Percentiles rank a stretch among this genome's conserved stretches.
These are phyloP conservation scores for Verticillium longisporum DNA, from an alignment of 2,329 filamentous ascomycete species.

Conservation along the genomic window DNA sequence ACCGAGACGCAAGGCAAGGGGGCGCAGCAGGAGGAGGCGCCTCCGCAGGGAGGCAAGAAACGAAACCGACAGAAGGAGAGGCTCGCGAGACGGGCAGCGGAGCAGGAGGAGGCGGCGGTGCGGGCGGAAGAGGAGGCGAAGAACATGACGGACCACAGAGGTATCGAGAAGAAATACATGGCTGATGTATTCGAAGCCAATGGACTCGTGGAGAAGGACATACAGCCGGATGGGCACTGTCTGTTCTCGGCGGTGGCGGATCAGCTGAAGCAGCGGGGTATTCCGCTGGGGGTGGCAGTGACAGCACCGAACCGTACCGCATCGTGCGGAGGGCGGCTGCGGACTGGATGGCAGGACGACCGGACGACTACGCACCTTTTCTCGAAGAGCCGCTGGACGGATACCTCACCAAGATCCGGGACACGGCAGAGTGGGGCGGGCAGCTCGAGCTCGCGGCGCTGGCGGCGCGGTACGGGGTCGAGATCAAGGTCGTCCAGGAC, in stretches of 20 bases:
- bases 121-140: constrained; percentile 71
- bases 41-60: constrained; percentile 49
- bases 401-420: constrained; percentile 70
- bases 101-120: constrained; percentile 62
- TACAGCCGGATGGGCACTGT: constrained; percentile 89
- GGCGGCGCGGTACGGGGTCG: constrained; percentile 70
- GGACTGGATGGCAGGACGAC: constrained; percentile 65
- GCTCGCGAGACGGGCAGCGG: constrained; percentile 80
- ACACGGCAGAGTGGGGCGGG: constrained; percentile 94
- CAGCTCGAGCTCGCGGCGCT: constrained; percentile 85
- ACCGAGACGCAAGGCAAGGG: constrained; percentile 3
- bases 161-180: constrained; percentile 66
- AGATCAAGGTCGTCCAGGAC: constrained; percentile 81
- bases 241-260: constrained; percentile 88
- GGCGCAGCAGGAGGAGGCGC: constrained; percentile 13
- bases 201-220: constrained; percentile 66
- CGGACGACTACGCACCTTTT: constrained; percentile 80
- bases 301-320: constrained; percentile 48
- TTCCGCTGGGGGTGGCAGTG: constrained; percentile 28
- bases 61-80: constrained; percentile 88
- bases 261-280: constrained; percentile 55
- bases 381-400: constrained; percentile 70
- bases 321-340: constrained; percentile 65
- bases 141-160: constrained; percentile 65
- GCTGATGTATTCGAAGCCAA: constrained; percentile 55